Evolutionary conservation across 2,329 filamentous ascomycete genomes (phyloP), one percentile per base, ranked within the genome.

Genomic region (Sporothrix globosa): DNA sequence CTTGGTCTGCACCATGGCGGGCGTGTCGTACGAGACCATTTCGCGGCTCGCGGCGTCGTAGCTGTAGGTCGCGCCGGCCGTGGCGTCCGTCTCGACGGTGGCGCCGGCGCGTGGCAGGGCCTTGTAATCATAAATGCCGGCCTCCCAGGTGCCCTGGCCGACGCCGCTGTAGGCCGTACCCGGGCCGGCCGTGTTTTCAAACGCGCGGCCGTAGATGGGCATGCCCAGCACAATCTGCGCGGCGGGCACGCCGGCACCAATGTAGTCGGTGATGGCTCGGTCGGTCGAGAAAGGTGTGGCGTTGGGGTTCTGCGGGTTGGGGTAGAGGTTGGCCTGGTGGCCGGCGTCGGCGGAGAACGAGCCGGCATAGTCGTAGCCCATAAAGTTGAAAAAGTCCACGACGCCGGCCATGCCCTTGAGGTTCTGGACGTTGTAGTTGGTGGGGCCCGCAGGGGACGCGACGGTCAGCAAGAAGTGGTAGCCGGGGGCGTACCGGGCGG

Each of bases 91-190:
- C 56, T 82, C 73, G 75, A 90, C 87, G 1, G 80, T 80, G 0
- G 89, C 87, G 0, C 88, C 88, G 0, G 85, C 76, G 39, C 84
- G 83, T 0, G 92, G 92, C 1, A 96, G 84, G 0, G 80, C 90
- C 81, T 94, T 96, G 83, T 91, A 96, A 78, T 96, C 92, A 87
- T 90, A 95, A 13, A 93, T 82, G 0, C 91, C 91, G 46, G 84
- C 82, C 79, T 95, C 92, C 88, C 88, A 94, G 68, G 84, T 88
- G 0, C 91, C 92, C 11, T 81, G 77, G 2, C 91, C 92, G 24
- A 90, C 81, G 24, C 91, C 91, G 4, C 76, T 84, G 80, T 84
- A 96, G 0, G 85, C 70, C 72, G 84, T 79, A 7, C 92, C 92
- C 1, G 89, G 84, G 0, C 92, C 92, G n/a, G 82, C 79, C 0